A percentile compares a stretch with the other conserved stretches of the same genome.
Conservation (phyloP, 2,329 filamentous ascomycete species). For the Xylariaceae sp. region DNA sequence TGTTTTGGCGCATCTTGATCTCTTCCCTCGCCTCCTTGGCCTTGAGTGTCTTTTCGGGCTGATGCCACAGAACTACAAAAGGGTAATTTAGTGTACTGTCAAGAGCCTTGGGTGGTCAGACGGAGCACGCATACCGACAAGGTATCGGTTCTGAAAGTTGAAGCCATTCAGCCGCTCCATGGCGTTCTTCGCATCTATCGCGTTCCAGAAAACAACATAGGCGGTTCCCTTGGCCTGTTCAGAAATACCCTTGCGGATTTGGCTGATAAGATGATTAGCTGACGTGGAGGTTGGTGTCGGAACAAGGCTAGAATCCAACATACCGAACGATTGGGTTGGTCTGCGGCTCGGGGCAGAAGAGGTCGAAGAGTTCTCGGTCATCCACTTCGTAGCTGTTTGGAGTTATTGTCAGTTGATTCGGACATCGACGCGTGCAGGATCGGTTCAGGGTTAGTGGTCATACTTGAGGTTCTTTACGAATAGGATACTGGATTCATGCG, state of each 20-base stretch:
- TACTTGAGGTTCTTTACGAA: constrained; percentile 99
- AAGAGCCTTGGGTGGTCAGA: constrained; percentile 3
- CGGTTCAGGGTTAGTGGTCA: no score
- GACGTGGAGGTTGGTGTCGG: not conserved
- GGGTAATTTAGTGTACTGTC: constrained; percentile 6
- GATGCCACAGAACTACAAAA: constrained; percentile 54
- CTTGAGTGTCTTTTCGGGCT: constrained; percentile 66
- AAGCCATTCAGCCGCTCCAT: constrained; percentile 99
- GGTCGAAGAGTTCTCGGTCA: constrained; percentile 94
- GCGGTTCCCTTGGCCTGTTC: constrained; percentile 97
- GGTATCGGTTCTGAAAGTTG: constrained; percentile 99
- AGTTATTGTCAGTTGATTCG: constrained; percentile 7
- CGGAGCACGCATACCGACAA: constrained; percentile 70
- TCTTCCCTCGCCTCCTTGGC: constrained; percentile 95
- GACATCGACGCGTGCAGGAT: not conserved
- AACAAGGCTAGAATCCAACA: constrained; percentile 3
- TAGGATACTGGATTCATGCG: constrained; percentile 71
- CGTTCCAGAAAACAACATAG: constrained; percentile 99
- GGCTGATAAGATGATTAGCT: constrained; percentile 48
- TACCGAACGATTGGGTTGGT: constrained; percentile 26
- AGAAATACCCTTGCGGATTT: constrained; percentile 97
- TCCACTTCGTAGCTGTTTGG: constrained; percentile 89
- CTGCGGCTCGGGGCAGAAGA: constrained; percentile 60
- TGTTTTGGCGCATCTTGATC: constrained; percentile 87
- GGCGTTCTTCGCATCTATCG: constrained; percentile 96